Percentiles rank a stretch among this genome's conserved stretches.
These are phyloP conservation scores for Sicyos edulis DNA, from an alignment of 306 rosid genomes.

Conservation along the genomic window DNA sequence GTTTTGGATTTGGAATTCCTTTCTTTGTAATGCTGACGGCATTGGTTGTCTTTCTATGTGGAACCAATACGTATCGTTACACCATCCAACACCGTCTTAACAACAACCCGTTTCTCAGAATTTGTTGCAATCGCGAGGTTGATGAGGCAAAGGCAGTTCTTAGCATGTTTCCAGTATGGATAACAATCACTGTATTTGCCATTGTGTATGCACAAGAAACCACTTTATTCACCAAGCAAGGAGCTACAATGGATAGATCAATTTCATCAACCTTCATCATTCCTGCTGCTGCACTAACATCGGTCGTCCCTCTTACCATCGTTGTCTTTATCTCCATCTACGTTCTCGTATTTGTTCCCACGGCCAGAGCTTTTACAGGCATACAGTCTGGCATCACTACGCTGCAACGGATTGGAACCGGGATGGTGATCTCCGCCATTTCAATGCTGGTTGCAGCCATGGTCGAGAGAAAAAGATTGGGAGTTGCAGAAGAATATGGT, in stretches of 20 bases:
- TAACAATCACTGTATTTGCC: conserved; percentile 31
- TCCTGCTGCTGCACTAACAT: conserved; percentile 9
- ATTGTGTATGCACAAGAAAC: conserved; percentile 33
- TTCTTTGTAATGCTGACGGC: conserved; percentile 39
- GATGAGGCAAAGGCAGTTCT: conserved; percentile 48
- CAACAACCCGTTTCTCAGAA: conserved; percentile 41
- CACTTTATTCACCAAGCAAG: conserved; percentile 53
- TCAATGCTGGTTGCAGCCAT: not conserved
- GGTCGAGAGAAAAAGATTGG: not conserved
- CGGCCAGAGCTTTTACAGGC: conserved; percentile 2
- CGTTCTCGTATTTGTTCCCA: not conserved
- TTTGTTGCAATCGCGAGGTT: conserved; percentile 31
- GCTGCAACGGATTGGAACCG: conserved; percentile 4
- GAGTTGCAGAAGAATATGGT: not conserved
- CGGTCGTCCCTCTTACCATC: not conserved
- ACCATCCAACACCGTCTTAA: not conserved
- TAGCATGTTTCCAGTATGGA: conserved; percentile 39
- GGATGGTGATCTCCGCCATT: not conserved
- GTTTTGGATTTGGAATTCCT: conserved; percentile 60
- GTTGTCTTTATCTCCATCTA: not conserved
- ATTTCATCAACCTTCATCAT: not conserved
- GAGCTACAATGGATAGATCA: conserved; percentile 33
- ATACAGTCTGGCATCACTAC: not conserved
- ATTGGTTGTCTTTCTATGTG: conserved; percentile 42
- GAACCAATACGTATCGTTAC: conserved; percentile 46